Evolutionary conservation across 2,329 filamentous ascomycete species (phyloP).

Genomic region (Dryadomyces sulphureus): DNA sequence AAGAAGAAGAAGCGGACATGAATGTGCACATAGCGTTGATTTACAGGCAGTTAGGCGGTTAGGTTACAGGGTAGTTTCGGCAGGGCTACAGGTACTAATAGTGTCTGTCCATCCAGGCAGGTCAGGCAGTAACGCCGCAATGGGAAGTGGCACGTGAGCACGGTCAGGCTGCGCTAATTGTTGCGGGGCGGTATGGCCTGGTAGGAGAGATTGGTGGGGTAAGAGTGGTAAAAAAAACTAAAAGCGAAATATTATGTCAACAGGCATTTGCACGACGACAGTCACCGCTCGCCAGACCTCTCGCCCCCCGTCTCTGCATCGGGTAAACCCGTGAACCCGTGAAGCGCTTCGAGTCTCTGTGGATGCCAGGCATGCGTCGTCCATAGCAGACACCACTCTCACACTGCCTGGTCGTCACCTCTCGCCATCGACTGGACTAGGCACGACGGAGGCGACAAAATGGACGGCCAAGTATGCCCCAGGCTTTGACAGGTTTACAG

Average conservation of each 20-base stretch:
- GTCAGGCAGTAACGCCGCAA: no score
- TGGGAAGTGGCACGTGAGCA: no score
- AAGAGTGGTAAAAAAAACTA: neutral
- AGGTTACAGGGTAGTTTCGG: no score
- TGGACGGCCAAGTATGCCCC: neutral
- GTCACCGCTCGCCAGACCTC: neutral
- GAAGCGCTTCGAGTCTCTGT: neutral
- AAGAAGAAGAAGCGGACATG: conserved; percentile 28
- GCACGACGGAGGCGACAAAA: neutral
- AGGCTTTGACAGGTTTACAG: no score
- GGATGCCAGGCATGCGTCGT: conserved; percentile 9
- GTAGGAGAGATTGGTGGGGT: neutral
- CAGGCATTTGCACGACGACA: neutral
- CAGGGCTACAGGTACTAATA: no score
- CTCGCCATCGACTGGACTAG: no score
- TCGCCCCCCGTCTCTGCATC: neutral
- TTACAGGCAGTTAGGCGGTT: no score
- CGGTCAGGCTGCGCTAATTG: neutral
- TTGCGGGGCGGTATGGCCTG: neutral
- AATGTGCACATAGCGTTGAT: no score
- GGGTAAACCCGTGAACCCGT: no score
- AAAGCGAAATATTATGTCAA: neutral
- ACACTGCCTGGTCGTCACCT: conserved; percentile 1
- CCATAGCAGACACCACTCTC: conserved; percentile 6
- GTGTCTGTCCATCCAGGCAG: no score